Evolutionary conservation across 2,329 filamentous ascomycete genomes (phyloP).

Genomic region (Fusarium sp.): DNA sequence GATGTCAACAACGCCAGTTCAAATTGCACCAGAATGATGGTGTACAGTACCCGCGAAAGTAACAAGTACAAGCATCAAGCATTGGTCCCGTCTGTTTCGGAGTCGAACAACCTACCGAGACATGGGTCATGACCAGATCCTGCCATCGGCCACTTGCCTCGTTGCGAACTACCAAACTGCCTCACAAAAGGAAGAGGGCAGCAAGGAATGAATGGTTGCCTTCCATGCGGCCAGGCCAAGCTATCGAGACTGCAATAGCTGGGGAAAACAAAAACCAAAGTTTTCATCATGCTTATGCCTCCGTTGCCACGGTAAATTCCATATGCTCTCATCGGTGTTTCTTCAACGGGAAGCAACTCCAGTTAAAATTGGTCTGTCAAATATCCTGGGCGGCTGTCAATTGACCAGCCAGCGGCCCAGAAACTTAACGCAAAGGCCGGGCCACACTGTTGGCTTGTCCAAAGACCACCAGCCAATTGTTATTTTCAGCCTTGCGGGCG

Average conservation of each 20-base stretch:
- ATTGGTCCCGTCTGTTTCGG: too few species aligned
- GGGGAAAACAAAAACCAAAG: not conserved
- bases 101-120: not conserved
- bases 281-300: not conserved
- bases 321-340: not conserved
- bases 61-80: not conserved
- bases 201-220: not conserved
- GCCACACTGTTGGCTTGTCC: not conserved
- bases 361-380: not conserved
- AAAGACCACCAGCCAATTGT: not conserved
- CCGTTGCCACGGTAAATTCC: not conserved
- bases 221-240: not conserved
- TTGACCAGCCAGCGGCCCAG: too few species aligned
- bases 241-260: not conserved
- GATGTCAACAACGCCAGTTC: not conserved
- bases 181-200: not conserved
- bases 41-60: not conserved
- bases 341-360: not conserved
- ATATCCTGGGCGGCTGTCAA: not conserved
- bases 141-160: not conserved
- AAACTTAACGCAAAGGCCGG: too few species aligned
- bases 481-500: slow-evolving; percentile 7
- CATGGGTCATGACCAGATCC: not conserved
- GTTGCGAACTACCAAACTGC: not conserved
- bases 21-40: not conserved